Conservation (phyloP, 2,329 filamentous ascomycete species). For the Ascocoryne sarcoides region DNA sequence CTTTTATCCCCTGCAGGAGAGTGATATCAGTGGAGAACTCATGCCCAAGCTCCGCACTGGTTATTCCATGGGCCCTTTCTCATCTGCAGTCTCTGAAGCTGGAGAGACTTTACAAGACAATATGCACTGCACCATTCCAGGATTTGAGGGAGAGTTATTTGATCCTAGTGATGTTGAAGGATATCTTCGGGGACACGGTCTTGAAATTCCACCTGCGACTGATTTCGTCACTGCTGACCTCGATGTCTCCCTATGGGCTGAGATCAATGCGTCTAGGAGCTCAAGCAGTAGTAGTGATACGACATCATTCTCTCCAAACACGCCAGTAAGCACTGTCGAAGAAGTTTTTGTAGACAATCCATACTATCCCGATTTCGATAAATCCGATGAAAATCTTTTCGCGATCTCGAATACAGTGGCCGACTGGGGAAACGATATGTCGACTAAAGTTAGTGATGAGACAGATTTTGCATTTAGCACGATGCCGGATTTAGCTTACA, state of each 20-base stretch:
- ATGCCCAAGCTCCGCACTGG: constrained; percentile 27
- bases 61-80: constrained; percentile 42
- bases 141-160: constrained; percentile 67
- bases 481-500: constrained; percentile 1
- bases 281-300: constrained; percentile 11
- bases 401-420: constrained; percentile 13
- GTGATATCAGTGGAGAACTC: constrained; percentile 19
- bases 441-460: constrained; percentile 2
- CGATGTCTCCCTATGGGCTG: constrained; percentile 25
- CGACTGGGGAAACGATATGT: constrained; percentile 6
- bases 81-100: constrained; percentile 31
- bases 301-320: constrained; percentile 12
- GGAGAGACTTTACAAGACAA: constrained; percentile 38
- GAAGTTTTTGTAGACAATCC: constrained; percentile 2
- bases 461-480: constrained; percentile 18
- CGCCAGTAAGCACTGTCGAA: constrained; percentile 16
- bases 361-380: constrained; percentile 9
- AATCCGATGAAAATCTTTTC: constrained; percentile 12
- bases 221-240: constrained; percentile 54
- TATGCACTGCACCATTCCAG: constrained; percentile 46
- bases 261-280: constrained; percentile 8
- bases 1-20: constrained; percentile 41
- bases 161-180: constrained; percentile 69
- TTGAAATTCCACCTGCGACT: constrained; percentile 50
- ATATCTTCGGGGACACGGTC: constrained; percentile 57